A percentile compares a stretch with the other conserved stretches of the same genome.
Conservation (phyloP, 2,329 filamentous ascomycete genomes). For the Pseudocercospora vitis region DNA sequence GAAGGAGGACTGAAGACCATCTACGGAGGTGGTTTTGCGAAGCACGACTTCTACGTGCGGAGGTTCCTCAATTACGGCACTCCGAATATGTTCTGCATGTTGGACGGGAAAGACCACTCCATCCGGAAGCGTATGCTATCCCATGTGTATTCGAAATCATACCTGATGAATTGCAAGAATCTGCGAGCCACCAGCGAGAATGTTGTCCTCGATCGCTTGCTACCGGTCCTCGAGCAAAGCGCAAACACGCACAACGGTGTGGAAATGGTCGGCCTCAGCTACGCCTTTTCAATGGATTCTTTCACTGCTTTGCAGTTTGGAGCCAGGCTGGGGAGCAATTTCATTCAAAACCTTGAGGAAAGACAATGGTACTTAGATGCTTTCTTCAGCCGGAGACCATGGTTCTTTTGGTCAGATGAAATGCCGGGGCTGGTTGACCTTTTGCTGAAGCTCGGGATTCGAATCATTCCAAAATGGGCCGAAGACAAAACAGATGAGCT, state of each 20-base stretch:
- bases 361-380: background rate
- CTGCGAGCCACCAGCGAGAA: slow-evolving; percentile 56
- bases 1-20: slow-evolving; percentile 61
- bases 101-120: slow-evolving; percentile 61
- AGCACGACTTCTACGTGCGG: slow-evolving; percentile 67
- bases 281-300: slow-evolving; percentile 71
- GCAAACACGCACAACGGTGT: slow-evolving; percentile 33
- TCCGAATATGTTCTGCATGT: slow-evolving; percentile 68
- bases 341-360: background rate
- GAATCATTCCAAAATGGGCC: background rate
- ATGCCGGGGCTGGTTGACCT: background rate
- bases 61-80: slow-evolving; percentile 64
- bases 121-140: slow-evolving; percentile 71
- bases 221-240: slow-evolving; percentile 53
- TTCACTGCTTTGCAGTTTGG: slow-evolving; percentile 49
- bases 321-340: background rate
- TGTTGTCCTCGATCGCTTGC: slow-evolving; percentile 57
- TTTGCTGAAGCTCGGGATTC: background rate
- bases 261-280: slow-evolving; percentile 52
- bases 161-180: slow-evolving; percentile 57
- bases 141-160: slow-evolving; percentile 76
- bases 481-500: slow-evolving; percentile 42
- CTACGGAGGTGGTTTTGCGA: slow-evolving; percentile 70
- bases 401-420: slow-evolving; percentile 9
- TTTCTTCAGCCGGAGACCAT: slow-evolving; percentile 3